Conservation (phyloP, 73 alveolate genomes). For the Diophrys appendiculata region DNA sequence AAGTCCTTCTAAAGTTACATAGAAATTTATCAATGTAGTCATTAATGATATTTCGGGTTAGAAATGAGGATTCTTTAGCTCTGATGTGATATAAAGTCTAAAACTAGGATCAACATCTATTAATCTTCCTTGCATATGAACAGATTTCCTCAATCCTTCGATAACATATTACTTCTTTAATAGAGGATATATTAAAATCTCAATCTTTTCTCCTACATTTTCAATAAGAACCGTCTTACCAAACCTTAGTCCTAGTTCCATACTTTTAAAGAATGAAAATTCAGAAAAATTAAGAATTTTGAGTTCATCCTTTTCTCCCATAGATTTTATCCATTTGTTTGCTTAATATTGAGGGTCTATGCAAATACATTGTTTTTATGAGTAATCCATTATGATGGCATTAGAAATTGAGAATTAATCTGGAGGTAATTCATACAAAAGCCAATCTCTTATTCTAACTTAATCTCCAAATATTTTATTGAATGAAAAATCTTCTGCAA, state of each 20-base stretch:
- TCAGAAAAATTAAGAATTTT: constrained; percentile 60
- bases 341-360: constrained; percentile 99
- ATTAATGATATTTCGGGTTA: constrained; percentile 98
- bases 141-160: constrained; percentile 86
- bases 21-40: constrained; percentile 82
- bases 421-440: constrained; percentile 91
- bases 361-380: constrained; percentile 97
- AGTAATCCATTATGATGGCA: constrained; percentile 95
- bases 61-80: constrained; percentile 98
- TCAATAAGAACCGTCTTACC: constrained; percentile 98
- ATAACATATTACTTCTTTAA: constrained; percentile 85
- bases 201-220: constrained; percentile 93
- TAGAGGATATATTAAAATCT: constrained; percentile 88
- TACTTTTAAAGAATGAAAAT: constrained; percentile 64
- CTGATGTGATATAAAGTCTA: constrained; percentile 96
- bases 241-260: constrained; percentile 85
- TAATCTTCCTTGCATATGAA: constrained; percentile 83
- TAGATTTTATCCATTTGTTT: constrained; percentile 90
- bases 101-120: constrained; percentile 83
- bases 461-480: constrained; percentile 96
- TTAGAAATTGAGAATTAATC: constrained; percentile 98
- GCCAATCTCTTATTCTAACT: constrained; percentile 98
- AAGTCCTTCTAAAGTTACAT: constrained; percentile 82
- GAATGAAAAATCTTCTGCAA: constrained; percentile 75
- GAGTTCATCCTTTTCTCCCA: constrained; percentile 34